Base-by-base conservation (phyloP, 345 rosid genomes). In the Eucalyptus erythrocorys region DNA sequence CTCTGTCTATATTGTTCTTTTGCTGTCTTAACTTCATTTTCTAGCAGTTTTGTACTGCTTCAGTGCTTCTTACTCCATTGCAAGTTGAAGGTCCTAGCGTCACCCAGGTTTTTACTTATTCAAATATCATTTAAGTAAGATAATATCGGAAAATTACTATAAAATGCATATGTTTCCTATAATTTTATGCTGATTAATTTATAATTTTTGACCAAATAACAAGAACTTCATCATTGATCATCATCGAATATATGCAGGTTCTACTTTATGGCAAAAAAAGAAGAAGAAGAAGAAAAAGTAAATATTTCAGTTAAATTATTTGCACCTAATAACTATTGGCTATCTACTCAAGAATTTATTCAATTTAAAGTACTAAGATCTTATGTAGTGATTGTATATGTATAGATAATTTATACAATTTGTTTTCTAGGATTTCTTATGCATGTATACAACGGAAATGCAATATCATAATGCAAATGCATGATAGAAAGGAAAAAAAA, bases 311-410 rank as follows among this genome's bases (percentile, higher is more conserved):
- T 19, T 0, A 19, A 51, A 51, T 51, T 7, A 19, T 51, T 7
- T 3, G 10, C 57, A 51, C 2, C 57, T 51, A 1, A 51, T 19
- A 21, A 51, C 2, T 19, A 51, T 51, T 17, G 24, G 19, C 24
- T 51, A 3, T 2, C 4, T 1, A 51, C 57, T 51, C 9, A 51
- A 51, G 71, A 30, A 3, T 26, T 27, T 26, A 27, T 27, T 49
- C 6, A 15, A 49, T 0, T 27, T 6, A 2, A 61, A 61, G 32
- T 12, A 61, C 0, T 1, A 61, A 61, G 4, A 49, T 49, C 64
- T 57, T 26, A 57, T 57, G 64, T 26, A 57, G 64, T 10, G 68
- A 61, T 59, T 59, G 12, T 12, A 59, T 59, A 59, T 61, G 32
- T 30, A 3, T 61, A 13, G 13, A 61, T 61, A 61, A 61, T 61